Evolutionary conservation across 371 early-diverging fungal species (phyloP), one percentile per base, ranked within the genome.

Genomic region (Mortierella sp.): DNA sequence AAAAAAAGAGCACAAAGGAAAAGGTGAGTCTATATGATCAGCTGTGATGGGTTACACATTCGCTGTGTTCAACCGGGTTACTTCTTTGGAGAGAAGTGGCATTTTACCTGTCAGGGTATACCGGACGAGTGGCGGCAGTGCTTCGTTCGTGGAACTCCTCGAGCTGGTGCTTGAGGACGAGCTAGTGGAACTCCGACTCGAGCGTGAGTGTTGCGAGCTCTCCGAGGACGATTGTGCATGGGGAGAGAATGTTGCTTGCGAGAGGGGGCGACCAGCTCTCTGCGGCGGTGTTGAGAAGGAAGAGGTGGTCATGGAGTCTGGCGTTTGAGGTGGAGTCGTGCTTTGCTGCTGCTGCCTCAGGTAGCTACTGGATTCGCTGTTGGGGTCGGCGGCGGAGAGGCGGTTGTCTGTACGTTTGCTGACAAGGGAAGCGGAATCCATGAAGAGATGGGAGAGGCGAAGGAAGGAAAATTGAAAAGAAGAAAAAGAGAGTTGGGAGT

Each of bases 301-400:
- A 13, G 26, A 53, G 45, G 29, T 37, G 19, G 70, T 37, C 43
- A 43, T 40, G 22, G 70, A 45, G 41, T 41, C 26, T 31, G n/a
- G 26, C 13, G 9, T 64, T 37, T 44, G 71, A 22, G 64, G 66
- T 8, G 39, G 34, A 29, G 64, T 44, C 34, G 63, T 64, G 24
- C 41, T n/a, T 64, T 64, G 66, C 34, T 71, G 73, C 41, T 79
- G 79, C 14, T 70, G 73, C 26, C 53, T 63, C 34, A 67, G 53
- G 40, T 84, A 77, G 10, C 71, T 64, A 44, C 31, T 68, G 55
- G 70, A 76, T 26, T 84, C 77, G 39, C 74, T 79, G 26, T 64
- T 44, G 14, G 74, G 84, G 22, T 73, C 43, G 39, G 52, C 41
- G 31, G 40, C 24, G 11, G 74, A 77, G 52, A 71, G 75, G 9